A percentile compares a stretch with the other conserved stretches of the same genome.
Conservation (phyloP, 768 basidiomycete genomes). For the Hygrophoropsis aurantiaca region DNA sequence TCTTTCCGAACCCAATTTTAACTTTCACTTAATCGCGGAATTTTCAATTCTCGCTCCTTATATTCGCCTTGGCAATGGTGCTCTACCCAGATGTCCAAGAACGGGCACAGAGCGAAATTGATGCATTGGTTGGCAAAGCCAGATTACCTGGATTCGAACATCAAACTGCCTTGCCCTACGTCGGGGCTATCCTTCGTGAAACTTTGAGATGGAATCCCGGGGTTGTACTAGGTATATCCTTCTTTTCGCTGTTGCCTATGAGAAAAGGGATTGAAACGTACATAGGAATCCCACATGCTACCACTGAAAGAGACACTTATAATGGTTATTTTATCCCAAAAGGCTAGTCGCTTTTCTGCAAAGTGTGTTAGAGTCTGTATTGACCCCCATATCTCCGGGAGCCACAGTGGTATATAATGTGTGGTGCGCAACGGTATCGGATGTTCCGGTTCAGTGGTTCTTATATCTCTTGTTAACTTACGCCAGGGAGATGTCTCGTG, state of each 20-base stretch:
- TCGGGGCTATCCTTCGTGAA: conserved; percentile 31
- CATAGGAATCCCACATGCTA: conserved; percentile 18
- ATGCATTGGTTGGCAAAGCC: conserved; percentile 26
- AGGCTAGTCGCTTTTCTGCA: conserved; percentile 6
- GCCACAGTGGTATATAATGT: conserved; percentile 1
- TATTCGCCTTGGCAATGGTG: conserved; percentile 35
- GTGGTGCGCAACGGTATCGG: conserved; percentile 1
- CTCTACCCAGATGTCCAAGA: conserved; percentile 29
- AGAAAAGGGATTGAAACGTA: not conserved
- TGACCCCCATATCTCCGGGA: not conserved
- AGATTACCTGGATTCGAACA: conserved; percentile 29
- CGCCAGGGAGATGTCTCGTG: not conserved
- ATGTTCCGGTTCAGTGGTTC: too few relatives aligned
- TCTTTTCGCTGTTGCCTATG: not conserved
- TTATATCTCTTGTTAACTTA: not conserved
- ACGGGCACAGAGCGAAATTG: conserved; percentile 32
- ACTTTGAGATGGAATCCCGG: conserved; percentile 30
- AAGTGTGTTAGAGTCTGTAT: not conserved
- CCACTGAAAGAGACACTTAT: conserved; percentile 15
- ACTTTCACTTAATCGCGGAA: conserved; percentile 4
- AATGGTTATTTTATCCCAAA: conserved; percentile 20
- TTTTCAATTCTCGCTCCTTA: conserved; percentile 11
- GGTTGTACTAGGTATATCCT: conserved; percentile 20
- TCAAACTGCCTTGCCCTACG: conserved; percentile 26
- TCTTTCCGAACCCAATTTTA: not conserved